phyloP scores from a whole-genome alignment of 2,329 filamentous ascomycete genomes.

The Aaosphaeria pasadenensis region DNA sequence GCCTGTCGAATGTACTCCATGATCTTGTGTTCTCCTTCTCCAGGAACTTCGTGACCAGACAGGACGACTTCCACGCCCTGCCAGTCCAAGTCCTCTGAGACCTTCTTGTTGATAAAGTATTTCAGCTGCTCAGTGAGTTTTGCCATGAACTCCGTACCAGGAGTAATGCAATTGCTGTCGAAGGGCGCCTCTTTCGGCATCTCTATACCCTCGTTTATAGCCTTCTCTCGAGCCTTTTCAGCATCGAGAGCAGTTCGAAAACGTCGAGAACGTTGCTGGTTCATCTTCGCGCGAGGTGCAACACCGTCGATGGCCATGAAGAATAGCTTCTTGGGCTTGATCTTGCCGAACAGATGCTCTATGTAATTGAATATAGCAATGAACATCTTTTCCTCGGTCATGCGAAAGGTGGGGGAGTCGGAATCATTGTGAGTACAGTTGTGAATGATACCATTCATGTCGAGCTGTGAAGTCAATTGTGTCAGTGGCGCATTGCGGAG shows the following conservation, averaged over 20 bases:
- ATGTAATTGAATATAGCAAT: slow-evolving; percentile 99
- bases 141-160: slow-evolving; percentile 97
- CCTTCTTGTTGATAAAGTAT: slow-evolving; percentile 99
- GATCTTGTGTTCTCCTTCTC: slow-evolving; percentile 98
- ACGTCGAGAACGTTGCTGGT: slow-evolving; percentile 92
- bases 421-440: slow-evolving; percentile 98
- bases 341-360: slow-evolving; percentile 96
- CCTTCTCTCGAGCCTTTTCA: slow-evolving; percentile 88
- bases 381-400: slow-evolving; percentile 99
- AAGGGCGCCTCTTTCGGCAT: slow-evolving; percentile 95
- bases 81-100: slow-evolving; percentile 96
- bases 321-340: slow-evolving; percentile 96
- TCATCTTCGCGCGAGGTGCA: slow-evolving; percentile 98
- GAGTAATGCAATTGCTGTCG: slow-evolving; percentile 98
- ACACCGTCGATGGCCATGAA: slow-evolving; percentile 99
- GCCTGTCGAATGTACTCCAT: slow-evolving; percentile 99
- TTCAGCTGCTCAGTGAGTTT: slow-evolving; percentile 90
- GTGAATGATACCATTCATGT: slow-evolving; percentile 99
- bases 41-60: slow-evolving; percentile 95
- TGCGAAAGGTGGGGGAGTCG: slow-evolving; percentile 84
- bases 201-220: slow-evolving; percentile 81
- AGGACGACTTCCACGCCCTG: slow-evolving; percentile 94
- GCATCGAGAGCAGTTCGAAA: slow-evolving; percentile 92
- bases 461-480: slow-evolving; percentile 53
- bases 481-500: slow-evolving; percentile 1